Conservation (phyloP, 192 early-diverging fungal species). For the Anaeromyces robustus region DNA sequence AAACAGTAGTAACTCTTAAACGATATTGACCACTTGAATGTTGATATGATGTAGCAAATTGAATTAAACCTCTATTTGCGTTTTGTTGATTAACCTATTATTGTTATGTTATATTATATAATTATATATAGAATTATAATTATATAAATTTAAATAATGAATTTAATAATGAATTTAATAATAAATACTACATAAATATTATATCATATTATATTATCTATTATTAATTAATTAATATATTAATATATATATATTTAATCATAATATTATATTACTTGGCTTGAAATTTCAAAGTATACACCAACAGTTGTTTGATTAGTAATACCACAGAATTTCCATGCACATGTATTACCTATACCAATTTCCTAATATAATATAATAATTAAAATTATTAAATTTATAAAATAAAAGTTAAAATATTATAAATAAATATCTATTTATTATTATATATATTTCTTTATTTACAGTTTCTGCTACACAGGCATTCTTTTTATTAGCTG, state of each 20-base stretch:
- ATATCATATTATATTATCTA: conserved; percentile 15
- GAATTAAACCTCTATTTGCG: conserved; percentile 58
- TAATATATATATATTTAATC: conserved; percentile 8
- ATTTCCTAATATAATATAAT: conserved; percentile 50
- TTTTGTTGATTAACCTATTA: neutral
- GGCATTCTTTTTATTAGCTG: conserved; percentile 73
- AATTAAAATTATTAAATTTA: neutral
- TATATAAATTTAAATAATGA: too few relatives aligned
- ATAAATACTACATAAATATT: too few relatives aligned
- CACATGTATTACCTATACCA: conserved; percentile 86
- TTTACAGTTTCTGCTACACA: conserved; percentile 77
- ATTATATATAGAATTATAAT: too few relatives aligned
- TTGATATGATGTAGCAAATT: conserved; percentile 93
- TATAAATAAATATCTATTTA: neutral
- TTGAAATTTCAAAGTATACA: conserved; percentile 94
- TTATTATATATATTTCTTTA: neutral
- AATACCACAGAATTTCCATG: conserved; percentile 87
- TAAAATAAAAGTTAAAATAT: neutral
- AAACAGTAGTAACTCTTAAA: conserved; percentile 86
- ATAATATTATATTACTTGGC: too few relatives aligned
- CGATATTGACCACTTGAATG: conserved; percentile 80
- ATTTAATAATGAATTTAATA: too few relatives aligned
- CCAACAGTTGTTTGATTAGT: conserved; percentile 70
- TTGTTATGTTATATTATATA: too few relatives aligned
- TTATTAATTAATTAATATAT: neutral